Evolutionary conservation across 257 asterid genomes (phyloP), one percentile per base, ranked within the genome.

Genomic region (Jacaranda mimosifolia): DNA sequence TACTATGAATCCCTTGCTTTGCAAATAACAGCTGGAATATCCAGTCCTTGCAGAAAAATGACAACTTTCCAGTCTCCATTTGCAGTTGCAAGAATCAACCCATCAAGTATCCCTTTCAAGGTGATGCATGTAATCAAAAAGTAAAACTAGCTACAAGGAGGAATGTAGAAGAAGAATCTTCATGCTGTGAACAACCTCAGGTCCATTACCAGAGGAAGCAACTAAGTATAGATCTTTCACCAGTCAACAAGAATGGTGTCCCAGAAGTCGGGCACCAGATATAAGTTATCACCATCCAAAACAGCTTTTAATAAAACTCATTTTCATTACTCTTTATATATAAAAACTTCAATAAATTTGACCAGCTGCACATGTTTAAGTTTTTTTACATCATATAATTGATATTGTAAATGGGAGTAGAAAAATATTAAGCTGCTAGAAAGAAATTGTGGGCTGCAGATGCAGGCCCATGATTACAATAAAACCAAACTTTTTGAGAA

Each of bases 71-170:
- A 36, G 69, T 35, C 64, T 60, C 56, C 59, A 3, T 64, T 74
- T 62, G 7, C 15, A 64, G 35, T 51, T 43, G 58, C 68, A 40
- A 64, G 43, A 67, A 26, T 76, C 43, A 19, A 13, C 7, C 32
- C 45, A 40, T 48, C 11, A 26, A 10, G 14, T 3, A 49, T 21
- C 8, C 26, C 32, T 51, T 35, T 53, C 55, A 52, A 46, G 15
- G 6, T 49, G 26, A 39, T 19, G 70, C 10, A 13, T 68, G 58
- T 63, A 46, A 63, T 51, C n/a, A n/a, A 74, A 75, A 68, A 26
- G 60, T 55, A 66, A 40, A 76, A 32, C 43, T 66, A 58, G 57
- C 39, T 5, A 63, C 57, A 51, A 60, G 51, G 70, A 76, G 64
- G 10, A 49, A 43, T 53, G 35, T 45, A 8, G 63, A 75, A 66